Conservation (phyloP, 192 early-diverging fungal species). For the Piromyces finnis region DNA sequence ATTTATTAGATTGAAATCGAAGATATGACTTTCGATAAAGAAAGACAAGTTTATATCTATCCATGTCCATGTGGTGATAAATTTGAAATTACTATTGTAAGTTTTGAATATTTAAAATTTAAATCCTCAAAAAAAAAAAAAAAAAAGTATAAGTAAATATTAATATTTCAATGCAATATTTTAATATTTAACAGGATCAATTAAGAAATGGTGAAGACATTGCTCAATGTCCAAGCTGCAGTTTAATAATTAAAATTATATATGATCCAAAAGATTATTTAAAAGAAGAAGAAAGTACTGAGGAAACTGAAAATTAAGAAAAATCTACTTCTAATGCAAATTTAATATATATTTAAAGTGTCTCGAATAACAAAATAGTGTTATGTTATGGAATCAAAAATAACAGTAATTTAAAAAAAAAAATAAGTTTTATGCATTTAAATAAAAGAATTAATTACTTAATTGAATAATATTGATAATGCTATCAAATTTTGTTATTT, state of each 20-base stretch:
- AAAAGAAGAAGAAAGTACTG: neutral
- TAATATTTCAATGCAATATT: too few species aligned
- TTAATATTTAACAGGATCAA: constrained; percentile 27
- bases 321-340: too few species aligned
- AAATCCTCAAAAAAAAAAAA: too few species aligned
- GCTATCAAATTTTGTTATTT: too few species aligned
- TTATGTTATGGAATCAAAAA: too few species aligned
- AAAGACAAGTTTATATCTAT: constrained; percentile 62
- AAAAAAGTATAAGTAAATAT: too few species aligned
- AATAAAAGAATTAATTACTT: too few species aligned
- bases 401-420: too few species aligned
- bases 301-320: neutral
- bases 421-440: too few species aligned
- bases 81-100: constrained; percentile 66
- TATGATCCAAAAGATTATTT: constrained; percentile 51
- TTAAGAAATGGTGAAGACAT: constrained; percentile 68
- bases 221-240: constrained; percentile 82
- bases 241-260: constrained; percentile 73
- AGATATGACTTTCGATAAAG: constrained; percentile 86
- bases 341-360: too few species aligned
- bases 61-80: constrained; percentile 95
- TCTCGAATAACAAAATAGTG: too few species aligned
- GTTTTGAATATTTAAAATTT: neutral
- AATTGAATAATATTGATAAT: too few species aligned
- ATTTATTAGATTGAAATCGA: constrained; percentile 41